A percentile compares a stretch with the other conserved stretches of the same genome.
Evolutionary conservation across 305 asterid genomes (phyloP).

Genomic region (Solanum hybrid): DNA sequence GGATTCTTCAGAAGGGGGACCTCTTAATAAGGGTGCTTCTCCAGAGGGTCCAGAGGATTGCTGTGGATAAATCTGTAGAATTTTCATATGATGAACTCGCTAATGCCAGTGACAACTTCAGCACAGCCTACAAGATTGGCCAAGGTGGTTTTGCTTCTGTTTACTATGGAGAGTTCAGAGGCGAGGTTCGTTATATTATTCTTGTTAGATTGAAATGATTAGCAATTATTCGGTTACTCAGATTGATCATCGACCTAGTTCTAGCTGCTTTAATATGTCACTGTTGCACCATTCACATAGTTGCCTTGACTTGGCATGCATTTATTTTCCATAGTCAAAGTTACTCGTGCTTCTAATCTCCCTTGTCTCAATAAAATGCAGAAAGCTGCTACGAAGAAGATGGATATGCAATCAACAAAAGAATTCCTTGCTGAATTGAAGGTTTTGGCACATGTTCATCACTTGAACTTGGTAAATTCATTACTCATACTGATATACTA

Average conservation of each 20-base stretch:
- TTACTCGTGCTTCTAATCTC: background rate
- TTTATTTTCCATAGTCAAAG: background rate
- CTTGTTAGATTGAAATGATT: background rate
- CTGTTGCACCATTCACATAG: background rate
- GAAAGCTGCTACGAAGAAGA: constrained; percentile 75
- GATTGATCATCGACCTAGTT: background rate
- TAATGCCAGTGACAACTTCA: constrained; percentile 46
- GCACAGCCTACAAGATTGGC: constrained; percentile 49
- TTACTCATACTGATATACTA: background rate
- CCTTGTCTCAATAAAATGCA: constrained; percentile 15
- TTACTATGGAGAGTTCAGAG: constrained; percentile 59
- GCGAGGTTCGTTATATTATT: constrained; percentile 45
- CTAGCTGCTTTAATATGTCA: background rate
- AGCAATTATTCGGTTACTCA: background rate
- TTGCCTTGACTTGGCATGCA: background rate
- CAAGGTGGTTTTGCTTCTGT: constrained; percentile 86
- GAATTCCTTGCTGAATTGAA: constrained; percentile 73
- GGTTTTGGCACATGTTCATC: constrained; percentile 79
- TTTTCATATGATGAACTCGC: constrained; percentile 64
- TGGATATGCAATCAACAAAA: constrained; percentile 90
- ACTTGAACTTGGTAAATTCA: constrained; percentile 66
- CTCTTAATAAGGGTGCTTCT: constrained; percentile 18
- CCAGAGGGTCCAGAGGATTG: constrained; percentile 46
- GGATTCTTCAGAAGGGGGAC: constrained; percentile 32
- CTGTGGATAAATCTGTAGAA: constrained; percentile 74